A percentile compares a stretch with the other conserved stretches of the same genome.
These are phyloP conservation scores for Martensiomyces pterosporus DNA, from an alignment of 192 early-diverging fungal genomes.

Conservation along the genomic window DNA sequence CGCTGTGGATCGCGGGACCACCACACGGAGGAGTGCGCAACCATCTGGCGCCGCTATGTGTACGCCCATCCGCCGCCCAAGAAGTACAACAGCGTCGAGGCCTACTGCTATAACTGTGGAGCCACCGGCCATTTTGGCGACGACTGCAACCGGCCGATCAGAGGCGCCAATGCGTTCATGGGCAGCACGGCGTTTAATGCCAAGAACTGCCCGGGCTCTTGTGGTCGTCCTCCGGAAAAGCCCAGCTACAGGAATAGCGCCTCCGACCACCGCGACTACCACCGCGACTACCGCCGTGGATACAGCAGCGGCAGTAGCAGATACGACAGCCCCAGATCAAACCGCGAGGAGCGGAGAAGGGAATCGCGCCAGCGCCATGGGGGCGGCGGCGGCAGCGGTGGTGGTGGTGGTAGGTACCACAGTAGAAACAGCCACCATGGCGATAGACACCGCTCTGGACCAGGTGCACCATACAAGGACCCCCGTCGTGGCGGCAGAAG, in stretches of 20 bases:
- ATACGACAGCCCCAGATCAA: not conserved
- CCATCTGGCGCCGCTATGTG: constrained; percentile 45
- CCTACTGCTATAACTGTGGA: constrained; percentile 49
- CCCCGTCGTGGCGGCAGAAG: not conserved
- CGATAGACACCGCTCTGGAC: no score
- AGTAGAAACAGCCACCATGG: no score
- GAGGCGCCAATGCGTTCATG: constrained; percentile 11
- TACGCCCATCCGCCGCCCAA: constrained; percentile 10
- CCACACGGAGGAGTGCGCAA: constrained; percentile 42
- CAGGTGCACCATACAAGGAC: no score
- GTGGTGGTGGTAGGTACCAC: not conserved
- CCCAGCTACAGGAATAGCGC: not conserved
- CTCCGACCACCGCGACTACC: not conserved
- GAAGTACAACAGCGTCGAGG: constrained; percentile 19
- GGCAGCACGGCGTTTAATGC: constrained; percentile 28
- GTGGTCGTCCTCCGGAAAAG: not conserved
- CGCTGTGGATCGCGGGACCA: constrained; percentile 23
- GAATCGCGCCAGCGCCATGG: not conserved
- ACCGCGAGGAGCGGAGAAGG: constrained; percentile 7
- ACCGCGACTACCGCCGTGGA: constrained; percentile 1
- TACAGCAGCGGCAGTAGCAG: constrained; percentile 1
- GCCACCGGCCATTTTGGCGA: constrained; percentile 41
- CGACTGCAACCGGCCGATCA: constrained; percentile 13
- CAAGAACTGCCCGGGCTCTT: constrained; percentile 25
- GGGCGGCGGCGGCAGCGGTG: no score